These are phyloP conservation scores for Tricholoma bakamatsutake DNA, from an alignment of 768 basidiomycete genomes.

Conservation along the genomic window DNA sequence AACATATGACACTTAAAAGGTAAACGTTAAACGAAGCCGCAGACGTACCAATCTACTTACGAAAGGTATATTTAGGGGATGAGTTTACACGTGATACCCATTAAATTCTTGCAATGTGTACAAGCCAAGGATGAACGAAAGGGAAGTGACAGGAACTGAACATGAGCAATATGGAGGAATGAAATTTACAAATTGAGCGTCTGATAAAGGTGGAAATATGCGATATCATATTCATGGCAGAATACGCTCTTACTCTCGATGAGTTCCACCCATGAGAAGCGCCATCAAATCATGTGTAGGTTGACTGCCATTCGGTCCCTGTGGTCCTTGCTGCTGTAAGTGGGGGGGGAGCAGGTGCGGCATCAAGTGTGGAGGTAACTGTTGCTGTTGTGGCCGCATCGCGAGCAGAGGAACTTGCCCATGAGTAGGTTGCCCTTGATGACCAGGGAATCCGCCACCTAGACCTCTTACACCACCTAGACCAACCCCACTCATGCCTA, in stretches of 20 bases:
- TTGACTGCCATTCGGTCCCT: constrained; percentile 40
- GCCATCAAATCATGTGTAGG: constrained; percentile 77
- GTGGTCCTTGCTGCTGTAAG: constrained; percentile 54
- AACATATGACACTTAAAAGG: background rate
- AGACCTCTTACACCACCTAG: constrained; percentile 38
- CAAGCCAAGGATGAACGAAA: background rate
- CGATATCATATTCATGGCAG: constrained; percentile 1
- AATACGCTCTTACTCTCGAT: constrained; percentile 48
- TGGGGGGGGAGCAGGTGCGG: constrained; percentile 47
- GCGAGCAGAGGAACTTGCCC: constrained; percentile 37
- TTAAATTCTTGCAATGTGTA: background rate
- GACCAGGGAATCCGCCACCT: constrained; percentile 42
- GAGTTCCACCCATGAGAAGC: constrained; percentile 69
- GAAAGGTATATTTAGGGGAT: background rate
- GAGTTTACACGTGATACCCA: background rate
- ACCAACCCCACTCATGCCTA: constrained; percentile 37
- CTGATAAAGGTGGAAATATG: background rate
- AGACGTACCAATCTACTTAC: background rate
- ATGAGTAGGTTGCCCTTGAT: constrained; percentile 39
- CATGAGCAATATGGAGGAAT: background rate
- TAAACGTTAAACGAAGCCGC: background rate
- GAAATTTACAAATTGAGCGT: constrained; percentile 6
- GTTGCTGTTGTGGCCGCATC: constrained; percentile 49
- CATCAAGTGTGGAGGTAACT: constrained; percentile 51
- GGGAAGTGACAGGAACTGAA: background rate